phyloP scores from a whole-genome alignment of 2,329 filamentous ascomycete species.

The Aureobasidium lini region DNA sequence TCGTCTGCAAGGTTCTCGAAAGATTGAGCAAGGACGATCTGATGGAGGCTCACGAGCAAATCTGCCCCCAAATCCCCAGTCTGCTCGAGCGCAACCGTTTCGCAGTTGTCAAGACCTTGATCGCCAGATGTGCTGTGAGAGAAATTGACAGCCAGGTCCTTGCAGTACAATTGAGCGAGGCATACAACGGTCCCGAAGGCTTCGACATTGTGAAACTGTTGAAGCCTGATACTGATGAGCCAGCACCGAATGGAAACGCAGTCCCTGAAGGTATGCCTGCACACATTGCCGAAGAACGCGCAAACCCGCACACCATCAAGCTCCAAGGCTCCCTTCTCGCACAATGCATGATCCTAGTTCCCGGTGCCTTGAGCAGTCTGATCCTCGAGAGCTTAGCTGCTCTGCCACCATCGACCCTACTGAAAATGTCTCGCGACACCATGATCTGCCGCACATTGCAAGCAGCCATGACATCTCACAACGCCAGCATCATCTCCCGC shows the following conservation, averaged over 20 bases:
- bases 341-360: constrained; percentile 67
- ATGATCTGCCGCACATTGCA: constrained; percentile 56
- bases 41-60: constrained; percentile 60
- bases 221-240: constrained; percentile 40
- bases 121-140: constrained; percentile 73
- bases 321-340: constrained; percentile 78
- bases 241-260: constrained; percentile 12
- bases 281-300: constrained; percentile 10
- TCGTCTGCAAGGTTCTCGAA: constrained; percentile 74
- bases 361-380: constrained; percentile 60
- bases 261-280: constrained; percentile 17
- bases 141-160: constrained; percentile 50
- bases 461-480: constrained; percentile 49
- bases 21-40: constrained; percentile 83
- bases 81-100: constrained; percentile 70
- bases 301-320: constrained; percentile 6
- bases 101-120: constrained; percentile 69
- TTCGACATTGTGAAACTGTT: constrained; percentile 54
- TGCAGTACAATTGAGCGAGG: constrained; percentile 49
- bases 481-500: constrained; percentile 49
- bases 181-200: constrained; percentile 46
- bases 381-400: constrained; percentile 55
- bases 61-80: constrained; percentile 63
- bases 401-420: constrained; percentile 42
- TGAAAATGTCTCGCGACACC: constrained; percentile 59